These are phyloP conservation scores for Nitzschia sp. DNA, from an alignment of 108 stramenopile species.

Conservation along the genomic window DNA sequence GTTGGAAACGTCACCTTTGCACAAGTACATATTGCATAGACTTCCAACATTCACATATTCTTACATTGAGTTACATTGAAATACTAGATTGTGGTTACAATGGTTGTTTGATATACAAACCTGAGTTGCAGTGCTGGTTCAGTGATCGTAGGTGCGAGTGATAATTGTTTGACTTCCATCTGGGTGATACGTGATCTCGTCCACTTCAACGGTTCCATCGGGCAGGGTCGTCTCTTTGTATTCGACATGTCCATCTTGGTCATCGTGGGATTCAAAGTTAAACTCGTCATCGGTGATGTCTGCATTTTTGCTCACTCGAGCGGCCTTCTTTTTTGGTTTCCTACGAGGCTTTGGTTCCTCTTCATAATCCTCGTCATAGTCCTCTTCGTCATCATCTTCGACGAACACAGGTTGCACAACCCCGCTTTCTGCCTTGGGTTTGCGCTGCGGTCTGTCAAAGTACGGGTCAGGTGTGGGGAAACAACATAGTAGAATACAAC, in stretches of 20 bases:
- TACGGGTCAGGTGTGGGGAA: constrained; percentile 31
- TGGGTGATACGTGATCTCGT: constrained; percentile 11
- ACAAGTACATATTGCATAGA: constrained; percentile 21
- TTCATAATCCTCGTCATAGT: not conserved
- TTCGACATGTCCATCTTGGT: constrained; percentile 1
- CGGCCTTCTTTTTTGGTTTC: not conserved
- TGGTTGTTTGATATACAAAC: too few species aligned
- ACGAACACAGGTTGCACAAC: not conserved
- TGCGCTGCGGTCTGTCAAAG: not conserved
- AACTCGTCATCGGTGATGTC: constrained; percentile 20
- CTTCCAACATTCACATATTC: too few species aligned
- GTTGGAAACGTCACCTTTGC: constrained; percentile 16
- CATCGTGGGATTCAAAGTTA: constrained; percentile 1
- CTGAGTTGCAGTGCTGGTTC: too few species aligned
- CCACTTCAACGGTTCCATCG: constrained; percentile 13
- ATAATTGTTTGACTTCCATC: constrained; percentile 12
- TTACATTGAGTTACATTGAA: too few species aligned
- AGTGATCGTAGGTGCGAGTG: constrained; percentile 4
- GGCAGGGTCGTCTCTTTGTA: constrained; percentile 14
- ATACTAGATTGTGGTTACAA: too few species aligned
- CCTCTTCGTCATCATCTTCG: not conserved
- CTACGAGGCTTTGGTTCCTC: not conserved
- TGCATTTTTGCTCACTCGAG: not conserved
- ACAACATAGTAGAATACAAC: constrained; percentile 29
- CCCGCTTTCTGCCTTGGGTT: too few species aligned